Conservation (phyloP, 2,329 filamentous ascomycete species). For the Diaporthe amygdali region DNA sequence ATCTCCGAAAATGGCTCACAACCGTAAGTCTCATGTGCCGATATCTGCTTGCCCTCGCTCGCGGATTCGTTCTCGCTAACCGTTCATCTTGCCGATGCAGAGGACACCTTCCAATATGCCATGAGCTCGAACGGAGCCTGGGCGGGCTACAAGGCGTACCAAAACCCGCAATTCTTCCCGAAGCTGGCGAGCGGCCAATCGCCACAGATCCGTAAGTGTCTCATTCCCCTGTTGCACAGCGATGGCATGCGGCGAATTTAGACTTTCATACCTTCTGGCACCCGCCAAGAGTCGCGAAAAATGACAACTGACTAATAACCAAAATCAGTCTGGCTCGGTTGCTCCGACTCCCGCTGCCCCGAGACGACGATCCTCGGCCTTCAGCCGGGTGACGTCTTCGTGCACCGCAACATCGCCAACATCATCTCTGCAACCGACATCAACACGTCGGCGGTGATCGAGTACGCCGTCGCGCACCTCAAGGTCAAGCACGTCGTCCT, state of each 20-base stretch:
- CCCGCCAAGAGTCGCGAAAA: slow-evolving; percentile 7
- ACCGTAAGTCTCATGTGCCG: slow-evolving; percentile 8
- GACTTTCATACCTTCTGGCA: not conserved
- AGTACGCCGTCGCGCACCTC: slow-evolving; percentile 77
- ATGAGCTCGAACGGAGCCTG: slow-evolving; percentile 74
- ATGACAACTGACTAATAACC: not conserved
- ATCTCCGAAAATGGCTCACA: slow-evolving; percentile 19
- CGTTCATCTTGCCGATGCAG: slow-evolving; percentile 30
- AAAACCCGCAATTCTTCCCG: slow-evolving; percentile 75
- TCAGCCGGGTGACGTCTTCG: slow-evolving; percentile 84
- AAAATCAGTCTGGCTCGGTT: slow-evolving; percentile 78
- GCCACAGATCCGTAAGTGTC: slow-evolving; percentile 61
- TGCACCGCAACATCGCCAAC: slow-evolving; percentile 91
- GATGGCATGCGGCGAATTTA: not conserved
- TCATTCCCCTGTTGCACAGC: not conserved
- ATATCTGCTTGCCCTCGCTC: not conserved
- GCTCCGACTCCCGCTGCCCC: slow-evolving; percentile 83
- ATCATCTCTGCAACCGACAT: slow-evolving; percentile 77
- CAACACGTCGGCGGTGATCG: slow-evolving; percentile 75
- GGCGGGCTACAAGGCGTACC: slow-evolving; percentile 67
- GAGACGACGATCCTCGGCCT: slow-evolving; percentile 82
- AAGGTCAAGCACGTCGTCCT: slow-evolving; percentile 74
- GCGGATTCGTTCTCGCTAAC: not conserved
- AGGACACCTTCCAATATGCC: slow-evolving; percentile 66
- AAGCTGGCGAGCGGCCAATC: slow-evolving; percentile 71